phyloP scores from a whole-genome alignment of 192 early-diverging fungal genomes.

The Phlyctochytrium arcticum region DNA sequence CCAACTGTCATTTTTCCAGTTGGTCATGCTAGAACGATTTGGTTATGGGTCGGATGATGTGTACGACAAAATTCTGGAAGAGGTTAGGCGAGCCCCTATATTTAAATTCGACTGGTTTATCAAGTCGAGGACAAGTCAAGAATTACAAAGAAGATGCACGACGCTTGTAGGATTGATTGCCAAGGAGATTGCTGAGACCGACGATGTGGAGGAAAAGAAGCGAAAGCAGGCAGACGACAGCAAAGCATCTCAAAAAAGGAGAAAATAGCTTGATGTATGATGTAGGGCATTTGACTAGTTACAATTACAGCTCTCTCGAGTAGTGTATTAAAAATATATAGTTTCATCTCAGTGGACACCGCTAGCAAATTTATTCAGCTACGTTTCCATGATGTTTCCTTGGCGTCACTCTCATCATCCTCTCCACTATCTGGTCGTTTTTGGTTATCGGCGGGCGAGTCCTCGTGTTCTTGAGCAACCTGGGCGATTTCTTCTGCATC shows the following conservation, averaged over 20 bases:
- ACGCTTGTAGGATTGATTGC: conserved; percentile 69
- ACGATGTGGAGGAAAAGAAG: conserved; percentile 19
- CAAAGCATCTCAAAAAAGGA: not conserved
- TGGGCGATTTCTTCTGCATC: not conserved
- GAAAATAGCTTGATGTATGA: not conserved
- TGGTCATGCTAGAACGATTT: conserved; percentile 82
- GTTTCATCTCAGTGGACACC: too few relatives aligned
- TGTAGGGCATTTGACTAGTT: too few relatives aligned
- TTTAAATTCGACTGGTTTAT: conserved; percentile 99
- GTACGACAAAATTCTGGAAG: conserved; percentile 86
- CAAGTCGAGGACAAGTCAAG: conserved; percentile 84
- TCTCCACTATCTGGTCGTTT: not conserved
- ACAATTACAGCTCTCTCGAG: too few relatives aligned
- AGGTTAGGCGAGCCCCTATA: conserved; percentile 72
- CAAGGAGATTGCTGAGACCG: conserved; percentile 44
- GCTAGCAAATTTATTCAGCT: not conserved
- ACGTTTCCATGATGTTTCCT: conserved; percentile 3
- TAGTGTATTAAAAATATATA: too few relatives aligned
- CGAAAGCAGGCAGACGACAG: not conserved
- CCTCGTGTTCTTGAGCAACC: not conserved
- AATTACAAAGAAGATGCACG: conserved; percentile 78
- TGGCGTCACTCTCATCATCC: not conserved
- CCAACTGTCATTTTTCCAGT: conserved; percentile 35
- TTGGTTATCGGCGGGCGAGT: not conserved
- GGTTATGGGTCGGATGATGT: conserved; percentile 90